Conservation (phyloP, 2,329 filamentous ascomycete species). For the Beauveria varroae region DNA sequence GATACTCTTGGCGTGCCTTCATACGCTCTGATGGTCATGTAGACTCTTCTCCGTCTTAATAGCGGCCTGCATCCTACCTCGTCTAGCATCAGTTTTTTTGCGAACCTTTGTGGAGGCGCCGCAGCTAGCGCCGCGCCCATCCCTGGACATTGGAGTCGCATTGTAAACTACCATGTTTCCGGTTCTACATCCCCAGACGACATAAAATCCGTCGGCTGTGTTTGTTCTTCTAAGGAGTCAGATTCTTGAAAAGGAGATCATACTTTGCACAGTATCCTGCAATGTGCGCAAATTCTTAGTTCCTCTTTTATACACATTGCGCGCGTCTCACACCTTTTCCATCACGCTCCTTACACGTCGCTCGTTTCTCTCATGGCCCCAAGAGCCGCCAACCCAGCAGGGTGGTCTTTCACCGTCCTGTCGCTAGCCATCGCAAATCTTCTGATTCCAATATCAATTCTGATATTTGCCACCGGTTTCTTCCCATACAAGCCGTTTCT, state of each 20-base stretch:
- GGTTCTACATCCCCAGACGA: neutral
- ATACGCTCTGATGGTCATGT: neutral
- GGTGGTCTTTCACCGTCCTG: slow-evolving; percentile 25
- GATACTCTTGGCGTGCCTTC: neutral
- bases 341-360: slow-evolving; percentile 5
- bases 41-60: neutral
- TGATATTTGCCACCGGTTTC: slow-evolving; percentile 82
- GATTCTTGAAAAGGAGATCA: neutral
- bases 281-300: neutral
- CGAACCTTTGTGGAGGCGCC: slow-evolving; percentile 3
- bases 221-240: neutral
- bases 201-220: neutral
- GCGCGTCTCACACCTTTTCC: neutral
- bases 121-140: slow-evolving; percentile 1
- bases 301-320: neutral
- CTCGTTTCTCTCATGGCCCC: slow-evolving; percentile 2
- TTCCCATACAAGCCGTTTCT: slow-evolving; percentile 97
- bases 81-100: neutral
- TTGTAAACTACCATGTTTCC: neutral
- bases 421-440: slow-evolving; percentile 63
- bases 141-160: neutral
- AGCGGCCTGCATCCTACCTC: neutral
- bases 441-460: slow-evolving; percentile 65
- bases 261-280: neutral
- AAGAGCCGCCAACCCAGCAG: neutral